Evolutionary conservation across 768 basidiomycete genomes (phyloP).

Genomic region (Neoboletus subvelutipes): DNA sequence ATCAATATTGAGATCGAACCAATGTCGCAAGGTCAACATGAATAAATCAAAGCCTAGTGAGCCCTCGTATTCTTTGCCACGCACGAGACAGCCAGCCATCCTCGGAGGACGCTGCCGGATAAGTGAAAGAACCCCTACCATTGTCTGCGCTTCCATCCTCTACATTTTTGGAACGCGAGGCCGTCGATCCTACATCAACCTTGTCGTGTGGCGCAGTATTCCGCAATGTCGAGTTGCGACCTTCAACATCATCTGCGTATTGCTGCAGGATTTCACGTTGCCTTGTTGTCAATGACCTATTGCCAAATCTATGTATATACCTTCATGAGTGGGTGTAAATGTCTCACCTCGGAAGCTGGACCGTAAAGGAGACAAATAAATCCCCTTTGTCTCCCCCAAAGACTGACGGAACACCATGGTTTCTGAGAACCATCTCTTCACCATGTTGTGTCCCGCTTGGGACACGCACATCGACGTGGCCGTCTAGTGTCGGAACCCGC

Average conservation of each 20-base stretch:
- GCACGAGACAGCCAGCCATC: conserved; percentile 70
- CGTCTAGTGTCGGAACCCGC: conserved; percentile 91
- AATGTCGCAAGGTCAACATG: conserved; percentile 40
- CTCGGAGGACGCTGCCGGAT: conserved; percentile 49
- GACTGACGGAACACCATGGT: conserved; percentile 73
- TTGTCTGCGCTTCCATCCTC: conserved; percentile 39
- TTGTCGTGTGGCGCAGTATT: conserved; percentile 15
- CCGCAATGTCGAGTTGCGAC: conserved; percentile 37
- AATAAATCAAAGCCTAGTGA: conserved; percentile 68
- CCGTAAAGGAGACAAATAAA: conserved; percentile 83
- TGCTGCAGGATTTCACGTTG: conserved; percentile 87
- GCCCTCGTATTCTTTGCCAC: conserved; percentile 65
- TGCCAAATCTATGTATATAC: conserved; percentile 6
- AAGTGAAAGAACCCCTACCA: conserved; percentile 75
- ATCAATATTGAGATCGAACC: conserved; percentile 16
- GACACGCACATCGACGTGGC: conserved; percentile 92
- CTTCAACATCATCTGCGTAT: conserved; percentile 93
- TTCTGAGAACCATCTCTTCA: conserved; percentile 93
- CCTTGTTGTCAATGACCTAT: conserved; percentile 75
- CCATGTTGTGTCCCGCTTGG: conserved; percentile 94
- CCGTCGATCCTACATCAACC: conserved; percentile 17
- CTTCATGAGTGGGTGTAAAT: conserved; percentile 3
- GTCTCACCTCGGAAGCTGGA: conserved; percentile 86
- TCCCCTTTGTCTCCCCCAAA: conserved; percentile 69
- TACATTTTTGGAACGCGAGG: conserved; percentile 20